phyloP scores from a whole-genome alignment of 2,329 filamentous ascomycete species.

The Ilyonectria mors-panacis region DNA sequence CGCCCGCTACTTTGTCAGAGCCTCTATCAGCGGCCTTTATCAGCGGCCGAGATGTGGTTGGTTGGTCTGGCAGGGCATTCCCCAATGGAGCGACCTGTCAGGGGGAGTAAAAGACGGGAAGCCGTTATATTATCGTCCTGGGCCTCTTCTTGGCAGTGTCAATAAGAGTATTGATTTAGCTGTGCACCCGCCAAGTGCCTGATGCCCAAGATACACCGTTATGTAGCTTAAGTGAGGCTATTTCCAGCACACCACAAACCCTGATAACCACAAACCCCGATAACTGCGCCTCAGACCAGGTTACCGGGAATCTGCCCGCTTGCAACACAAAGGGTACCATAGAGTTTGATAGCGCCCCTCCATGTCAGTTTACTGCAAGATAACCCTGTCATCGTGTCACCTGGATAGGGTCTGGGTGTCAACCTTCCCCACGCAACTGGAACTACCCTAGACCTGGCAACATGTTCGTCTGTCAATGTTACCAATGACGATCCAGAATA shows the following conservation, averaged over 20 bases:
- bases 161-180: too few species aligned
- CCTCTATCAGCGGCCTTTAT: constrained; percentile 5
- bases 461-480: not conserved
- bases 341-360: not conserved
- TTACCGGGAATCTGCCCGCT: not conserved
- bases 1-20: constrained; percentile 2
- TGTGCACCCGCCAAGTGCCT: too few species aligned
- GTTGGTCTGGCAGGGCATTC: constrained; percentile 8
- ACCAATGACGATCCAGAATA: too few species aligned
- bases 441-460: not conserved
- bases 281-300: not conserved
- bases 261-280: not conserved
- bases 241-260: not conserved
- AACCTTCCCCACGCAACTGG: not conserved
- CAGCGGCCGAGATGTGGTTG: constrained; percentile 9
- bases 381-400: not conserved
- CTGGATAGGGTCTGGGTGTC: not conserved
- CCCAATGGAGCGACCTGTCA: constrained; percentile 3
- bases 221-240: too few species aligned
- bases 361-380: not conserved
- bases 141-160: too few species aligned
- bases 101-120: not conserved
- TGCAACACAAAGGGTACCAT: not conserved
- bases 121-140: too few species aligned
- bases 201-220: too few species aligned